These are phyloP conservation scores for Pestalotiopsis sp. DNA, from an alignment of 2,329 filamentous ascomycete species.

Conservation along the genomic window DNA sequence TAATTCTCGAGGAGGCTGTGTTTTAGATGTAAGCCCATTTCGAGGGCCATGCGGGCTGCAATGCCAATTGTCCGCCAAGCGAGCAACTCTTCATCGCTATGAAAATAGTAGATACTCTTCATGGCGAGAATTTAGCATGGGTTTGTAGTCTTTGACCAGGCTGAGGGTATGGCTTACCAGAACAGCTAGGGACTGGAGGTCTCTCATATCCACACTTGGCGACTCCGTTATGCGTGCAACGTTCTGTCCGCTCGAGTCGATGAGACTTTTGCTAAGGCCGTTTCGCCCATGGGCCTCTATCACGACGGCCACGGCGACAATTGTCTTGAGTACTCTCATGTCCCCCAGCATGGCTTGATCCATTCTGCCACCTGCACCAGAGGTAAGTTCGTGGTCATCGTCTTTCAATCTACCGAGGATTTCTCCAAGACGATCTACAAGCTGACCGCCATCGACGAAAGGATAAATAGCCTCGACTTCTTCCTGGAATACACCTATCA, in stretches of 20 bases:
- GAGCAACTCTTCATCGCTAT: neutral
- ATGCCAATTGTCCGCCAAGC: neutral
- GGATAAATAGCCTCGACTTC: constrained; percentile 4
- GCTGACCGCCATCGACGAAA: neutral
- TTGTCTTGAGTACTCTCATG: neutral
- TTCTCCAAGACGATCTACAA: neutral
- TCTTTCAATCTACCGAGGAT: neutral
- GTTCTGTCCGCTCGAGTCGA: neutral
- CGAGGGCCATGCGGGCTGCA: neutral
- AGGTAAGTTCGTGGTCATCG: neutral
- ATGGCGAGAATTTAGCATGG: neutral
- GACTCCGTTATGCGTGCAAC: neutral
- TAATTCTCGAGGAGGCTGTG: neutral
- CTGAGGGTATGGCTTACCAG: neutral
- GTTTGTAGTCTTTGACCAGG: too few species aligned
- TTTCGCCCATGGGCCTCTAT: neutral
- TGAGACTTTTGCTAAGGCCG: neutral
- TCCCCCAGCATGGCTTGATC: neutral
- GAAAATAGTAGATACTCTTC: constrained; percentile 3
- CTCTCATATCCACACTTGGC: neutral
- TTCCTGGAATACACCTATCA: neutral
- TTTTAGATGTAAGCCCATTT: constrained; percentile 1
- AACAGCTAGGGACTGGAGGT: neutral
- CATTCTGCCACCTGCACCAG: too few species aligned
- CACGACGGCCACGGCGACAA: neutral